Base-by-base conservation (phyloP, 2,329 filamentous ascomycete species). In the Ceratocystiopsis minuta region DNA sequence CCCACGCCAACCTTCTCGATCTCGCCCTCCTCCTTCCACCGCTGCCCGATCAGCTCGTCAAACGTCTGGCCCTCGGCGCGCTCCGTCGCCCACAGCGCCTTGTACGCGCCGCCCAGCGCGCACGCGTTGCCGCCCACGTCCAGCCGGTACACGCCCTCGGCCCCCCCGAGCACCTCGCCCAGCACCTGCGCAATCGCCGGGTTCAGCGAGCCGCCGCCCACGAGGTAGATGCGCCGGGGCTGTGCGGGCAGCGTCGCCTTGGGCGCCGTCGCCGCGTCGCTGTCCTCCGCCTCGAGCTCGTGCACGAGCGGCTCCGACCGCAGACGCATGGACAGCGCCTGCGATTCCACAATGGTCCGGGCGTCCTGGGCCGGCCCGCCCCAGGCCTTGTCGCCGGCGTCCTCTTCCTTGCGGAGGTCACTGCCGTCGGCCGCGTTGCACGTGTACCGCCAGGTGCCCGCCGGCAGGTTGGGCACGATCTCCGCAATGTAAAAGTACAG, bases 101-200 rank as follows among this genome's bases (percentile, higher is more conserved):
- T 96, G 62, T 96, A 95, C 20, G 88, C 88, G 7, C 85, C 85
- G 14, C 90, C 90, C 14, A 96, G 63, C 12, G 88, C 90, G 61
- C 90, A 98, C 3, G 90, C 88, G 61, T 93, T 95, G 20, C 87
- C 86, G 20, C 90, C 88, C 6, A 96, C 85, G 55, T 96, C 87
- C 14, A 98, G 74, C 60, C 80, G 82, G 63, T 85, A 98, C 20
- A 96, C 83, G 18, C 90, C 90, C 48, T 96, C 90, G 3, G 70
- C 72, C 32, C 84, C 84, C 41, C 90, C 90, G 3, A 98, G 72
- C 3, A 96, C 85, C 53, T 94, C 78, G 20, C 86, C 88, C 4
- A 87, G 72, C 38, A 92, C 75, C 45, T 78, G 70, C 6, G 86
- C 83, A 52, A 96, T 95, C 39, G 88, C 86, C 4, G 79, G 76